A percentile compares a stretch with the other conserved stretches of the same genome.
These are phyloP conservation scores for Canavalia gladiata DNA, from an alignment of 306 rosid genomes.

Conservation along the genomic window DNA sequence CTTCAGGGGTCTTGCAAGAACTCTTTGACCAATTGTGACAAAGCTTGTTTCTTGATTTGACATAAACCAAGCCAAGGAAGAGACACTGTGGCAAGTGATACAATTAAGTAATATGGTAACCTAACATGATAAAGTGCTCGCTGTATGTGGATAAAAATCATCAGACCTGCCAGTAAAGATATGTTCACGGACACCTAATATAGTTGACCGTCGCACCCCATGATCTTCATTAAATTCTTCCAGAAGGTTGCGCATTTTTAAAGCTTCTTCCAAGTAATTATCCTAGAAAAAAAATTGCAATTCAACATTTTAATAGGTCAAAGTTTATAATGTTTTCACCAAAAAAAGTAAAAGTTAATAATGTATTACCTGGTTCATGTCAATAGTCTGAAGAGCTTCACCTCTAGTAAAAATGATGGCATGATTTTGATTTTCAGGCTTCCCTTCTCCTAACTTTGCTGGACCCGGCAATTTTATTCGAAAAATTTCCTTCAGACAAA, in stretches of 20 bases:
- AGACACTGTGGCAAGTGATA: slow-evolving; percentile 73
- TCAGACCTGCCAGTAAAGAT: slow-evolving; percentile 96
- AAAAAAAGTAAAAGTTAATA: background rate
- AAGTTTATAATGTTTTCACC: slow-evolving; percentile 26
- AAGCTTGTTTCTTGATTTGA: slow-evolving; percentile 98
- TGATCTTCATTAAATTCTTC: slow-evolving; percentile 97
- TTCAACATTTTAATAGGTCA: slow-evolving; percentile 48
- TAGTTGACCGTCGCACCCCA: slow-evolving; percentile 94
- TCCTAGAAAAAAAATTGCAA: slow-evolving; percentile 66
- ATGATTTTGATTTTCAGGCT: slow-evolving; percentile 99
- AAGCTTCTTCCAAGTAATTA: slow-evolving; percentile 97
- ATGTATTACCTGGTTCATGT: slow-evolving; percentile 91
- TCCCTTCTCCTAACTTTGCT: slow-evolving; percentile 96
- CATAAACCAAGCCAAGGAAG: slow-evolving; percentile 99
- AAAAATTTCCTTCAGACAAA: slow-evolving; percentile 80
- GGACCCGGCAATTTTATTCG: slow-evolving; percentile 91
- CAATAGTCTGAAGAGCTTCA: slow-evolving; percentile 97
- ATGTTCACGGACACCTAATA: slow-evolving; percentile 98
- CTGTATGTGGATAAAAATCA: slow-evolving; percentile 39
- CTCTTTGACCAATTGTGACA: slow-evolving; percentile 97
- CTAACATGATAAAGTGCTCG: slow-evolving; percentile 30
- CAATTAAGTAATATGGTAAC: slow-evolving; percentile 23
- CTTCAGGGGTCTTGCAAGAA: slow-evolving; percentile 98
- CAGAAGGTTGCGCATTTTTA: slow-evolving; percentile 96
- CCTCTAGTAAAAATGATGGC: slow-evolving; percentile 94